Base-by-base conservation (phyloP, 2,329 filamentous ascomycete genomes). In the Venturia oleaginea region DNA sequence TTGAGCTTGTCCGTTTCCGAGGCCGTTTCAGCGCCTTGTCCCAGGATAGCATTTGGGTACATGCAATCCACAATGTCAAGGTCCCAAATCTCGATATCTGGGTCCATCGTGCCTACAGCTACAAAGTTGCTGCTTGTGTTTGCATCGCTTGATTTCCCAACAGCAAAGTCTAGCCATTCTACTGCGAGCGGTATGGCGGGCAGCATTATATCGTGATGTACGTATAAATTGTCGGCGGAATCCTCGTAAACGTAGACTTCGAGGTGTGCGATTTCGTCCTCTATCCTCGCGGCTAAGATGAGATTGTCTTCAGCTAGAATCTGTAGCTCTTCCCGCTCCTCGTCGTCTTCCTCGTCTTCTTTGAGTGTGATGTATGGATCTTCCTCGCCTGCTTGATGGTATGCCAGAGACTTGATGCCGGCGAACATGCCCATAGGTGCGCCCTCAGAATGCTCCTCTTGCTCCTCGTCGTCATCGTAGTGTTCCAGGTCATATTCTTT, bases 201-300 rank as follows among this genome's bases (percentile, higher is more conserved):
- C 64, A 99, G 84, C 93, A 99, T 97, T 71, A 99, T 96, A 76
- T 99, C 94, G 83, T 99, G 94, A 79, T 99, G 94, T 30, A 99
- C 93, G 76, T 99, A 99, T 67, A 99, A 87, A 75, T 99, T 99
- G 77, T 97, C 94, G 55, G 88, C 90, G 67, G 86, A 86, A 71
- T 97, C 94, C 76, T 99, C 94, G 77, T 97, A 99, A 34, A 99
- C 92, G 72, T 97, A 97, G 24, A 97, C 89, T 76, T 99, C 94
- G 32, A 99, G 82, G 76, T 97, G 93, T 22, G 94, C 93, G 67
- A 99, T 87, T 74, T 99, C 94, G 71, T 99, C 94, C 77, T 99
- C 94, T 62, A 97, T 88, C 78, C 96, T 93, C 68, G 92, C 92
- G 13, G 93, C 90, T 59, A 99, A 81, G 40, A 99, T 83, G 66